Percentiles rank a stretch among this genome's conserved stretches.
Conservation (phyloP, 768 basidiomycete genomes). For the Boletus eberwhitei region DNA sequence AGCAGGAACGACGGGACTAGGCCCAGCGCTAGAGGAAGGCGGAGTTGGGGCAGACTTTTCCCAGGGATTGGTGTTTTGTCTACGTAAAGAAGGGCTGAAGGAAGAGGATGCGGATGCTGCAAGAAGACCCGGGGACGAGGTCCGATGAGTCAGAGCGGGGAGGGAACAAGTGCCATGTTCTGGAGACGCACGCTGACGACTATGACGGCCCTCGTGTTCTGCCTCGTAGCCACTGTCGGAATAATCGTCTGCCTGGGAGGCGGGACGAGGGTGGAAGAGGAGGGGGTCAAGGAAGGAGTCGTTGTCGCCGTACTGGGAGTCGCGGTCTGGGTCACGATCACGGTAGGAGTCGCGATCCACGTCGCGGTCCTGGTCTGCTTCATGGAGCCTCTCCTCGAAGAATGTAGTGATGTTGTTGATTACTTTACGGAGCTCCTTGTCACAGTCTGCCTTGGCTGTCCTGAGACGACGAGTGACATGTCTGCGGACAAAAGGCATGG, state of each 20-base stretch:
- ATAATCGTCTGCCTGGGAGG: conserved; percentile 65
- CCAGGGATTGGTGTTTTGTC: conserved; percentile 64
- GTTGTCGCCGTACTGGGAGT: conserved; percentile 52
- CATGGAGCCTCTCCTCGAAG: conserved; percentile 87
- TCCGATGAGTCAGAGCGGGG: conserved; percentile 50
- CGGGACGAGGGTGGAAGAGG: conserved; percentile 52
- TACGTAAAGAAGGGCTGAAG: conserved; percentile 64
- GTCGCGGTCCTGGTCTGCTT: conserved; percentile 64
- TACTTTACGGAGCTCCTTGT: conserved; percentile 92
- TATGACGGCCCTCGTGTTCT: conserved; percentile 58
- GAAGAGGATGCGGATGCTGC: conserved; percentile 62
- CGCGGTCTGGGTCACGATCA: conserved; percentile 51
- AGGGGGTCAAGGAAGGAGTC: conserved; percentile 62
- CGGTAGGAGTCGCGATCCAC: conserved; percentile 55
- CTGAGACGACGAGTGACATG: conserved; percentile 92
- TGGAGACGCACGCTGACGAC: conserved; percentile 73
- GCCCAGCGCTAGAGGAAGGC: conserved; percentile 52
- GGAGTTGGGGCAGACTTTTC: conserved; percentile 51
- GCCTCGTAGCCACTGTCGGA: conserved; percentile 84
- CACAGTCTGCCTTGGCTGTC: conserved; percentile 93
- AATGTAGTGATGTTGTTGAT: conserved; percentile 92
- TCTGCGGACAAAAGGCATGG: conserved; percentile 88
- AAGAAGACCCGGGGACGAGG: conserved; percentile 53
- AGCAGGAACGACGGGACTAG: conserved; percentile 59
- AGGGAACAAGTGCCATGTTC: conserved; percentile 38